Percentiles rank a stretch among this genome's conserved stretches.
Evolutionary conservation across 257 asterid species (phyloP).

Genomic region (Forsythia suspensa): DNA sequence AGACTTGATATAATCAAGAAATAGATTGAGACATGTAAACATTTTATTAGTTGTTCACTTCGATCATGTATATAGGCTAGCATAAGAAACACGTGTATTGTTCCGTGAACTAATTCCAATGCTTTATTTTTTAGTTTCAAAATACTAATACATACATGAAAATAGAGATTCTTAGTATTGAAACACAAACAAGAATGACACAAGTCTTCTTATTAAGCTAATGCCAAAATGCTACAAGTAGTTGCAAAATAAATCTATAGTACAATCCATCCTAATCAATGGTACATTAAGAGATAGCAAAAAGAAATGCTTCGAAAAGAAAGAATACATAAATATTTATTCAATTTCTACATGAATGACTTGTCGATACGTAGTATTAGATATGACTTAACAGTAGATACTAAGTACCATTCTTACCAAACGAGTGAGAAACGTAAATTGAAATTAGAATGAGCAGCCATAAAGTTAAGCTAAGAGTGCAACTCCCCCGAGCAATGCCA

Average conservation of each 20-base stretch:
- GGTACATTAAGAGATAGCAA: background rate
- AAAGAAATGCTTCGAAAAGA: background rate
- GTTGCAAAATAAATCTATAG: background rate
- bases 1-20: background rate
- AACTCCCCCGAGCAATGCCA: constrained; percentile 54
- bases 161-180: background rate
- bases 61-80: background rate
- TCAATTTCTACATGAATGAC: constrained; percentile 9
- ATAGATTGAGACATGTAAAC: background rate
- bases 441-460: constrained; percentile 2
- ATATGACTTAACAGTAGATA: background rate
- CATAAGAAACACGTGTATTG: background rate
- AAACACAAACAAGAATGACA: constrained; percentile 12
- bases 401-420: background rate
- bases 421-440: constrained; percentile 1
- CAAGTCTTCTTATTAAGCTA: constrained; percentile 11
- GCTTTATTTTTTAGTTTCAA: background rate
- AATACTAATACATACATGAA: background rate
- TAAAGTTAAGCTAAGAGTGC: constrained; percentile 38
- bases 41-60: background rate
- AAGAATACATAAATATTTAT: constrained; percentile 31
- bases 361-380: background rate
- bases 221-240: constrained; percentile 22
- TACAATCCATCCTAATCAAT: background rate
- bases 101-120: too few species aligned